Conservation (phyloP, 345 rosid species). For the Dipteronia sinensis region DNA sequence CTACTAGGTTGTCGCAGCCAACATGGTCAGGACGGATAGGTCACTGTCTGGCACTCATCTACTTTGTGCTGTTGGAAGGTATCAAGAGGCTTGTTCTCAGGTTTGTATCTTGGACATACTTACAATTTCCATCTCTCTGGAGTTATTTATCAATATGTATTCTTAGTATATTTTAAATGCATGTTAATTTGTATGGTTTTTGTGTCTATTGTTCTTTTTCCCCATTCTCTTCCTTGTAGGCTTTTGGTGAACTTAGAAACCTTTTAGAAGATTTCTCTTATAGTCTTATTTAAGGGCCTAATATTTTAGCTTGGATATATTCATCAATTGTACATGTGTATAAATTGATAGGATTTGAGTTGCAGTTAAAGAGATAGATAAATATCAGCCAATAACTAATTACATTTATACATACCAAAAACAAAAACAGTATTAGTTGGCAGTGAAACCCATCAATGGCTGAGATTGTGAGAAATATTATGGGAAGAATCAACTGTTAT, state of each 20-base stretch:
- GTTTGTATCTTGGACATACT: slow-evolving; percentile 31
- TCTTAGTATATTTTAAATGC: not conserved
- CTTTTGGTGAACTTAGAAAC: not conserved
- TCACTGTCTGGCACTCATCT: slow-evolving; percentile 93
- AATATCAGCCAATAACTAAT: no score
- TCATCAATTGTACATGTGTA: not conserved
- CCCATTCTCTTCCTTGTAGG: not conserved
- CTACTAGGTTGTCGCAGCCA: slow-evolving; percentile 92
- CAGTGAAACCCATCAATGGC: no score
- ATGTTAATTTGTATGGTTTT: not conserved
- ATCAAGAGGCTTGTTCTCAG: slow-evolving; percentile 99
- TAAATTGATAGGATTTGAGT: no score
- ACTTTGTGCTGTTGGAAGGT: slow-evolving; percentile 94
- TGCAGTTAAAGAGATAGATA: no score
- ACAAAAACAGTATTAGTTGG: no score
- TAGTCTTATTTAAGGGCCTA: not conserved
- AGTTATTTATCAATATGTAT: not conserved
- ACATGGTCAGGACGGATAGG: slow-evolving; percentile 91
- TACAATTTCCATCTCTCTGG: not conserved
- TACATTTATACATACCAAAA: no score
- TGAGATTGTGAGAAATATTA: no score
- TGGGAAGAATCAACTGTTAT: no score
- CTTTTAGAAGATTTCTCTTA: not conserved
- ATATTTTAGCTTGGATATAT: not conserved
- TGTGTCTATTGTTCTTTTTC: not conserved